Percentiles rank a stretch among this genome's conserved stretches.
These are phyloP conservation scores for Trichoderma polysporum DNA, from an alignment of 2,329 filamentous ascomycete species.

Conservation along the genomic window DNA sequence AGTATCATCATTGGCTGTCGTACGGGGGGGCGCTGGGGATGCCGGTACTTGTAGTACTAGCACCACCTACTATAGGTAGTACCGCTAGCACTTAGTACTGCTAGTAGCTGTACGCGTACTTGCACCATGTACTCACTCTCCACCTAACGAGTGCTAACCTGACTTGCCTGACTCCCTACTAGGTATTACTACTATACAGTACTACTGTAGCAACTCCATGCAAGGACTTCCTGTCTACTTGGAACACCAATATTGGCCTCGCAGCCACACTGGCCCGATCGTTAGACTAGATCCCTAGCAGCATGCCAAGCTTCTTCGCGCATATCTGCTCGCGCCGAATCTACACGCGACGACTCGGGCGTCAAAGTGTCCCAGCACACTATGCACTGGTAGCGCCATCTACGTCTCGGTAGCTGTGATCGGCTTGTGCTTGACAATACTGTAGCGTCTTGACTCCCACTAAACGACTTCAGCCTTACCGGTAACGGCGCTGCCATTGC, in stretches of 20 bases:
- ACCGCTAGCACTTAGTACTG: not conserved
- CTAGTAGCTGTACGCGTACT: too few relatives aligned
- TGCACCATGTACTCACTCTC: too few relatives aligned
- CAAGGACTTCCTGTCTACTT: not conserved
- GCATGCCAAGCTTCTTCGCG: conserved; percentile 4
- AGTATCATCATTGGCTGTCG: not conserved
- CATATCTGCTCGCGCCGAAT: not conserved
- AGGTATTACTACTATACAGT: too few relatives aligned
- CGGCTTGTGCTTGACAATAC: not conserved
- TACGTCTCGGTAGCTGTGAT: conserved; percentile 10
- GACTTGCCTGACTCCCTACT: too few relatives aligned
- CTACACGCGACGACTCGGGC: conserved; percentile 4
- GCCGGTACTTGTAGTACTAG: too few relatives aligned
- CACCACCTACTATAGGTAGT: too few relatives aligned
- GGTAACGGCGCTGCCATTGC: conserved; percentile 4
- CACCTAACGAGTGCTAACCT: too few relatives aligned
- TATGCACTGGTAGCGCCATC: conserved; percentile 7
- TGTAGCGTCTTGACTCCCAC: not conserved
- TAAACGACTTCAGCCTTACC: conserved; percentile 11
- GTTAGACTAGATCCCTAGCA: not conserved
- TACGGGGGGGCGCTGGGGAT: not conserved
- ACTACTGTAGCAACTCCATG: too few relatives aligned
- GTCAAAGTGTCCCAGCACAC: not conserved
- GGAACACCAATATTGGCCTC: not conserved
- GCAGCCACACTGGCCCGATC: not conserved